Evolutionary conservation across 2,329 filamentous ascomycete genomes (phyloP).

Genomic region (Karstenula rhodostoma): DNA sequence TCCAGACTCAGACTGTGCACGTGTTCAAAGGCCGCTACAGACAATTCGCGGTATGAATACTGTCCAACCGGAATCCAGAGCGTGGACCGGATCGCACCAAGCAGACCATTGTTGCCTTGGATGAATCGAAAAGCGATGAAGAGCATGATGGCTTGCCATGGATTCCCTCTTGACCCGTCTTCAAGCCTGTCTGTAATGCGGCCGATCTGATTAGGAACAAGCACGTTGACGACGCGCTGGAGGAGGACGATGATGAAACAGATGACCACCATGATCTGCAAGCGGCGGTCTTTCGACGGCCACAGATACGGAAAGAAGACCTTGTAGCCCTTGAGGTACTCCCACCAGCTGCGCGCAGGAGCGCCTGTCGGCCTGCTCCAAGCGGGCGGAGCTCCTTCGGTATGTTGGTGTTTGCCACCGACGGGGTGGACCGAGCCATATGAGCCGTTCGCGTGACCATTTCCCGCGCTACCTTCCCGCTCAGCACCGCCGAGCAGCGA

Average conservation of each 20-base stretch:
- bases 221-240: conserved; percentile 84
- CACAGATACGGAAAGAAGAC: conserved; percentile 97
- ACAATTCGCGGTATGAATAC: conserved; percentile 93
- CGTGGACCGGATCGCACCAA: conserved; percentile 81
- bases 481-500: conserved; percentile 66
- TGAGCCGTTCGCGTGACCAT: conserved; percentile 61
- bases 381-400: conserved; percentile 72
- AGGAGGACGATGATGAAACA: conserved; percentile 83
- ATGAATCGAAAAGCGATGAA: conserved; percentile 82
- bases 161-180: conserved; percentile 62
- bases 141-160: conserved; percentile 77
- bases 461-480: conserved; percentile 54
- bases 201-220: conserved; percentile 84
- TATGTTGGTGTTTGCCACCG: conserved; percentile 54
- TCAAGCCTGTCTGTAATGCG: conserved; percentile 79
- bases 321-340: conserved; percentile 90
- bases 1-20: conserved; percentile 94
- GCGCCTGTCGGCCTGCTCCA: conserved; percentile 90
- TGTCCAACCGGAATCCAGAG: conserved; percentile 98
- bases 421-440: conserved; percentile 60
- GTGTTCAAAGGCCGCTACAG: conserved; percentile 95
- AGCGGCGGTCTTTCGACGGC: conserved; percentile 79
- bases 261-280: conserved; percentile 80
- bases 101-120: conserved; percentile 86
- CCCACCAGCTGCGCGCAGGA: conserved; percentile 92